Percentiles rank a stretch among this genome's conserved stretches.
These are phyloP conservation scores for Aspergillus sp. DNA, from an alignment of 2,329 filamentous ascomycete genomes.

Conservation along the genomic window DNA sequence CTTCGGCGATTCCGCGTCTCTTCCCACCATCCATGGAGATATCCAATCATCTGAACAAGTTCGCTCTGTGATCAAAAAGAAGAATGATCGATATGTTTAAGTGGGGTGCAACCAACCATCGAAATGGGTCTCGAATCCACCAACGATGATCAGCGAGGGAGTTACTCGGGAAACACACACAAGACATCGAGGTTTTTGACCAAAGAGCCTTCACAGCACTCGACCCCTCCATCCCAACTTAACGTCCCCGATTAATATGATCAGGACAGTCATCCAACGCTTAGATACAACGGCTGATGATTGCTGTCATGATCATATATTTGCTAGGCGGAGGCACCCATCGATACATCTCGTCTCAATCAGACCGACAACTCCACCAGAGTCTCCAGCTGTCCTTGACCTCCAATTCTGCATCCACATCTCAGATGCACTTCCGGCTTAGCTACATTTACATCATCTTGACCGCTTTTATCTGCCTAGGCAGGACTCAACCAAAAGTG, in stretches of 20 bases:
- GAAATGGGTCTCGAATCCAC: conserved; percentile 6
- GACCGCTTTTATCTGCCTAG: conserved; percentile 18
- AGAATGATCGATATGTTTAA: background rate
- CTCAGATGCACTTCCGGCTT: conserved; percentile 1
- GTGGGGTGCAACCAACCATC: background rate
- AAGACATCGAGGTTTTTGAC: conserved; percentile 17
- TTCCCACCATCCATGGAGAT: background rate
- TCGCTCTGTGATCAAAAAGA: background rate
- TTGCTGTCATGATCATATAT: background rate
- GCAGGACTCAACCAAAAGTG: background rate
- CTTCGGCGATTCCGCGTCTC: background rate
- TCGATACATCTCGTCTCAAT: conserved; percentile 1
- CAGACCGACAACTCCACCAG: background rate
- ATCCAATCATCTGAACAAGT: background rate
- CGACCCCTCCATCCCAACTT: no score
- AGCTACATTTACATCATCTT: conserved; percentile 8
- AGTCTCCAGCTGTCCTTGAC: conserved; percentile 1
- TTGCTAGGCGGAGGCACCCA: background rate
- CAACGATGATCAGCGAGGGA: conserved; percentile 17
- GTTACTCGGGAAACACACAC: conserved; percentile 29
- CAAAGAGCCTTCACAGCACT: background rate
- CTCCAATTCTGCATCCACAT: conserved; percentile 5
- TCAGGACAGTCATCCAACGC: no score
- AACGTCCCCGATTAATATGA: no score
- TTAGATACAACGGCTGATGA: no score